These are phyloP conservation scores for Plasmodium inui DNA, from an alignment of 169 alveolate genomes.

Conservation along the genomic window DNA sequence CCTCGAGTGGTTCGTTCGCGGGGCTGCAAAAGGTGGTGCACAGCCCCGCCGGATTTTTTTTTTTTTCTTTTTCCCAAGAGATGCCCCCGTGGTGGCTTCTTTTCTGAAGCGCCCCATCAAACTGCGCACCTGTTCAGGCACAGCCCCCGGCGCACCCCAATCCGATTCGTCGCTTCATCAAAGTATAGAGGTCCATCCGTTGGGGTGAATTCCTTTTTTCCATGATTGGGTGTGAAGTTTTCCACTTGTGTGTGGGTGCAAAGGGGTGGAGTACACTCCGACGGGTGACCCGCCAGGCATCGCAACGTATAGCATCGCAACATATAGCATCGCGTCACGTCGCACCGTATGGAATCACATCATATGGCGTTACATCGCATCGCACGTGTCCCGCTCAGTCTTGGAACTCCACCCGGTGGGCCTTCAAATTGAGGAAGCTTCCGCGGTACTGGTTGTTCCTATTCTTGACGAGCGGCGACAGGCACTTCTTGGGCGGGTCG, in stretches of 20 bases:
- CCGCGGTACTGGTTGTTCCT: slow-evolving; percentile 70
- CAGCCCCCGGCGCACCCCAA: neutral
- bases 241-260: neutral
- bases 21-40: neutral
- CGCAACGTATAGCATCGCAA: too few relatives aligned
- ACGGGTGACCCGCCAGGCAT: too few relatives aligned
- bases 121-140: neutral
- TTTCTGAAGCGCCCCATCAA: neutral
- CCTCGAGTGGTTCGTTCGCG: neutral
- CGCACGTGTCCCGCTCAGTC: neutral
- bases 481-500: slow-evolving; percentile 85
- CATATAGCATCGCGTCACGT: too few relatives aligned
- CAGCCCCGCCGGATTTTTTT: neutral
- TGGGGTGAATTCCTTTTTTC: neutral
- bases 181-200: neutral
- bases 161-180: neutral
- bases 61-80: neutral
- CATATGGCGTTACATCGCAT: too few relatives aligned
- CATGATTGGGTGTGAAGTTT: neutral
- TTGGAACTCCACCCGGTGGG: slow-evolving; percentile 70
- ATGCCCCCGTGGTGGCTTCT: neutral
- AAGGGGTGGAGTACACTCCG: too few relatives aligned
- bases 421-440: slow-evolving; percentile 27
- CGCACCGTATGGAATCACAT: too few relatives aligned
- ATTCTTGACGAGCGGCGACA: slow-evolving; percentile 75